Conservation (phyloP, 139 green algal genomes). For the Chlorella sp. region DNA sequence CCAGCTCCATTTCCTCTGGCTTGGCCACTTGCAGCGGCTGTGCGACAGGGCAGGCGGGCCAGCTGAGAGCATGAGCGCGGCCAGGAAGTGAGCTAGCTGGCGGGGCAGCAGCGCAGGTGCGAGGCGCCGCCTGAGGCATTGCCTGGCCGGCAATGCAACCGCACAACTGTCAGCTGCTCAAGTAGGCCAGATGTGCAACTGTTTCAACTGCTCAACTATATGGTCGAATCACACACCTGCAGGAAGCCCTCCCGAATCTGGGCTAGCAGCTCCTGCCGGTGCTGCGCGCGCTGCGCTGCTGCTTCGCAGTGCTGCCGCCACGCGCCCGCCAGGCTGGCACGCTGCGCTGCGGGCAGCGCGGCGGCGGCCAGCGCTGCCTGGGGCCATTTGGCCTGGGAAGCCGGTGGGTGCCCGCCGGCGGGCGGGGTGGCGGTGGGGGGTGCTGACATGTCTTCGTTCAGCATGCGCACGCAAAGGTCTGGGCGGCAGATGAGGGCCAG, state of each 20-base stretch:
- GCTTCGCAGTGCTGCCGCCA: constrained; percentile 9
- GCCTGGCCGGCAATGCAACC: too few relatives aligned
- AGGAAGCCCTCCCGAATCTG: constrained; percentile 23
- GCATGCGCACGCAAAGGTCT: constrained; percentile 8
- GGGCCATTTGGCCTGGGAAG: not conserved
- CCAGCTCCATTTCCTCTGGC: constrained; percentile 30
- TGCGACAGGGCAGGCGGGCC: too few relatives aligned
- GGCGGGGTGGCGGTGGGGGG: not conserved
- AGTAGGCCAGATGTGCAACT: too few relatives aligned
- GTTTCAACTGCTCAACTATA: too few relatives aligned
- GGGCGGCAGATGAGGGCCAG: constrained; percentile 29
- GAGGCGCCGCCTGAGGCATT: too few relatives aligned
- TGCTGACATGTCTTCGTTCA: constrained; percentile 5
- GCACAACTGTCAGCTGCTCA: too few relatives aligned
- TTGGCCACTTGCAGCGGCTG: constrained; percentile 17
- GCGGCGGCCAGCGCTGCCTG: not conserved
- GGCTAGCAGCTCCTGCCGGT: constrained; percentile 17
- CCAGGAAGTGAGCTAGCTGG: too few relatives aligned
- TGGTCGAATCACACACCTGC: not conserved
- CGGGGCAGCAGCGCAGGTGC: too few relatives aligned
- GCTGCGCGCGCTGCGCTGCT: not conserved
- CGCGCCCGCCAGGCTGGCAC: not conserved
- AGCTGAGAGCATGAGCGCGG: too few relatives aligned
- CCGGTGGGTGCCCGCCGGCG: not conserved
- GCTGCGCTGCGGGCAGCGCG: not conserved